Conservation (phyloP, 768 basidiomycete genomes). For the Auricularia heimuer region DNA sequence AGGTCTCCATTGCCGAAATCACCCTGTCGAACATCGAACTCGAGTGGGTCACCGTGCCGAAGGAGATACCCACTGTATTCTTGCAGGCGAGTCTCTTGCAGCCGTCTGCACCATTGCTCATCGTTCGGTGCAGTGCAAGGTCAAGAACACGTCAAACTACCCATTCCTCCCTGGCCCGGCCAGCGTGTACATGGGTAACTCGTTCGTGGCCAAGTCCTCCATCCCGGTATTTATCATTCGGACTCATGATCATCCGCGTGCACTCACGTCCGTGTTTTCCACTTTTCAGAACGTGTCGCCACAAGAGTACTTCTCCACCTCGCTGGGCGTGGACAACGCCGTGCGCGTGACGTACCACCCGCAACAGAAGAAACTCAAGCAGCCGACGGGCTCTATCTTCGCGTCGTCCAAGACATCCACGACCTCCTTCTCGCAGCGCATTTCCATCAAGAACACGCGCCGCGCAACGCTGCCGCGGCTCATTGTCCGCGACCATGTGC, state of each 20-base stretch:
- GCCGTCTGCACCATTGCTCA: background rate
- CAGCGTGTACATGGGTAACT: constrained; percentile 46
- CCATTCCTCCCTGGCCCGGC: constrained; percentile 44
- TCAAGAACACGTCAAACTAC: constrained; percentile 51
- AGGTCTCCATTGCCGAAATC: constrained; percentile 41
- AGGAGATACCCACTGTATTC: constrained; percentile 39
- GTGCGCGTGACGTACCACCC: constrained; percentile 27
- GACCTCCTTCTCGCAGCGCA: constrained; percentile 10
- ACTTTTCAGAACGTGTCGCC: constrained; percentile 34
- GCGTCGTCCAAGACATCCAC: constrained; percentile 3
- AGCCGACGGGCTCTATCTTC: constrained; percentile 5
- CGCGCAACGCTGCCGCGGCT: constrained; percentile 5
- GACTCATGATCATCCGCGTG: no score
- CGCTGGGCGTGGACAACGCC: constrained; percentile 34
- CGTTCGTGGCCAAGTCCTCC: constrained; percentile 44
- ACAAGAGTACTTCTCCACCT: constrained; percentile 44
- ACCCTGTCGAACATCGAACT: constrained; percentile 35
- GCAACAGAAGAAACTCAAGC: constrained; percentile 6
- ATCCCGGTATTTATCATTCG: constrained; percentile 17
- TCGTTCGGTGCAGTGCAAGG: constrained; percentile 27
- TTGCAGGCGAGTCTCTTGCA: constrained; percentile 29
- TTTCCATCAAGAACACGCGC: constrained; percentile 13
- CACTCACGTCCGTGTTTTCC: no score
- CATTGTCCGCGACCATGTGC: constrained; percentile 14
- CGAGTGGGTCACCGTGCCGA: constrained; percentile 40